Base-by-base conservation (phyloP, 495 filamentous ascomycete species). In the Talaromyces liani region DNA sequence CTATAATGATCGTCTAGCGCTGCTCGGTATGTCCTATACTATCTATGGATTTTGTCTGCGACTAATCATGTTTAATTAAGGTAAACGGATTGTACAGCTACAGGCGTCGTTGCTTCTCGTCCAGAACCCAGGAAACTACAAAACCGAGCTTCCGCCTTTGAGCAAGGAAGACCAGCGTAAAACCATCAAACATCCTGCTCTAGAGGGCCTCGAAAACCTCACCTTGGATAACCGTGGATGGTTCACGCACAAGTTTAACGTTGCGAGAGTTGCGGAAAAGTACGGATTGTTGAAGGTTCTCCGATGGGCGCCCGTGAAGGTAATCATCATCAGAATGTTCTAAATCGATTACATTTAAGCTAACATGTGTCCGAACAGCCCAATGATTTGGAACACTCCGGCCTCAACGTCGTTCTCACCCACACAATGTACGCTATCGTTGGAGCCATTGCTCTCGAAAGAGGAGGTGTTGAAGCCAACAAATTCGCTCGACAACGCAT, bases 1-100 rank as follows among this genome's bases (percentile, higher is more conserved):
- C 10, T 97, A 90, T 78, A 99, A 98, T 73, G 93, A 97, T 65
- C 86, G 92, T 63, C 80, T 99, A 73, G 88, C 89, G n/a, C 92
- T 89, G 66, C 79, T 96, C 41, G 94, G 94, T 96, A 84, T 69
- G 85, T 69, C 47, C 25, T 60, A 29, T 10, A 25, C 20, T 27
- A 34, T 24, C n/a, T 45, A 22, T 8, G 18, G 18, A 29, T 8
- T 2, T 36, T 7, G 14, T 34, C 16, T 14, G n/a, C n/a, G 60
- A 3, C 58, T 34, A 55, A 53, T 63, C 63, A 63, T 9, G 27
- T 4, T 12, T 36, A 56, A 27, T 56, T 63, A 20, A 39, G 93
- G 93, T 47, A 90, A 91, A 70, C 85, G 88, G 64, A 90, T 97
- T 65, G 79, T 95, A 60, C 81, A 88, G 55, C 73, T 95, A 57